phyloP scores from a whole-genome alignment of 805 yeast genomes.

The Saturnispora gosingensis region DNA sequence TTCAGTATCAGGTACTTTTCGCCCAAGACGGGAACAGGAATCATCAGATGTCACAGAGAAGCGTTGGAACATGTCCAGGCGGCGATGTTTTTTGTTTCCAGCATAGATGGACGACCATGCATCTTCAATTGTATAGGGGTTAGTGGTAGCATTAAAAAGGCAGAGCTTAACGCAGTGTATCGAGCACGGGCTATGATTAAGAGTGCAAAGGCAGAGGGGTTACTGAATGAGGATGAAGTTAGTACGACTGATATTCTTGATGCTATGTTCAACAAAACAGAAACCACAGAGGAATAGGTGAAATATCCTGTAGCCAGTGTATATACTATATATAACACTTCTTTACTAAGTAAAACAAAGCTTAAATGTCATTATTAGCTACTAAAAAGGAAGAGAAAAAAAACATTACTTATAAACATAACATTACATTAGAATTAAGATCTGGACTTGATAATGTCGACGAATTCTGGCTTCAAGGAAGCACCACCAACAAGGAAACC shows the following conservation, averaged over 20 bases:
- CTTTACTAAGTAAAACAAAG: background rate
- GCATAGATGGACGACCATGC: constrained; percentile 39
- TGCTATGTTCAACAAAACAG: constrained; percentile 6
- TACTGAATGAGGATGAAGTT: constrained; percentile 3
- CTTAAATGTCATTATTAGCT: background rate
- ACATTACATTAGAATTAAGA: constrained; percentile 31
- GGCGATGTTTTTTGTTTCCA: constrained; percentile 49
- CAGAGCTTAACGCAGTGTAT: constrained; percentile 61
- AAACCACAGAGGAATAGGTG: background rate
- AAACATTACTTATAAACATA: background rate
- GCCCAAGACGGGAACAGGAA: constrained; percentile 73
- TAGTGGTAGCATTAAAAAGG: constrained; percentile 81
- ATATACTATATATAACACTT: background rate
- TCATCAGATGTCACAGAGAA: constrained; percentile 64
- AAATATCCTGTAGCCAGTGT: background rate
- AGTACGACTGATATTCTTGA: constrained; percentile 7
- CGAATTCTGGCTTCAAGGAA: constrained; percentile 94
- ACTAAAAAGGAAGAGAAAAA: background rate
- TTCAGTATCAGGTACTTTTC: constrained; percentile 63
- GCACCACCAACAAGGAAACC: constrained; percentile 99
- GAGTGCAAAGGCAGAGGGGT: constrained; percentile 9
- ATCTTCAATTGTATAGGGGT: constrained; percentile 57
- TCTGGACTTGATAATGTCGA: constrained; percentile 91
- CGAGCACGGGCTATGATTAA: constrained; percentile 32
- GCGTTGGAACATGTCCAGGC: constrained; percentile 54